Evolutionary conservation across 495 filamentous ascomycete species (phyloP), one percentile per base, ranked within the genome.

Genomic region (Aspergillus panamensis): DNA sequence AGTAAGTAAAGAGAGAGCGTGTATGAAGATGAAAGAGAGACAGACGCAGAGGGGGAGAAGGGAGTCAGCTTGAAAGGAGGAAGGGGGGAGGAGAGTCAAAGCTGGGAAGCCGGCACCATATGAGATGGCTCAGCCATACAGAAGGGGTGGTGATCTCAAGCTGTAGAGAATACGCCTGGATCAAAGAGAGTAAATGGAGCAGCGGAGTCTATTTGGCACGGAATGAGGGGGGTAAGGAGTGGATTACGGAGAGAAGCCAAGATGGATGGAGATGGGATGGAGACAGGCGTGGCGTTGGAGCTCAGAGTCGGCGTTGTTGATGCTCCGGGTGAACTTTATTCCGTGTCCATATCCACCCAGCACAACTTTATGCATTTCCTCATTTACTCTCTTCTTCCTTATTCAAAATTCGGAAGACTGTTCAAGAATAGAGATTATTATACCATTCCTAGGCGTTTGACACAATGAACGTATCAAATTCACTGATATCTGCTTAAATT

Each of bases 121-220:
- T 21, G 55, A 48, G 60, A 58, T 47, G 52, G 63, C 49, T 60
- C 55, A 53, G 58, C 63, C 63, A 66, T 62, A 48, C n/a, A 48
- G 42, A 42, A 45, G 50, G 20, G 21, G 40, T 45, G 25, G 16
- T 29, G 47, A 8, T 45, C 16, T 9, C 12, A 10, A 29, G 42
- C n/a, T 49, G 6, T 31, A 30, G 47, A 7, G 47, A 12, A 19
- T 3, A 31, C 10, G 25, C 47, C 25, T 49, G 47, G 25, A 49
- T 21, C 25, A 13, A 13, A 31, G 12, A 31, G 13, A 30, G 3
- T 39, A 39, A 39, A n/a, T 13, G 35, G 0, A n/a, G 14, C 2
- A 39, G 8, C 35, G 10, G 35, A 39, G 35, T 13, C 35, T 8
- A 39, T 10, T 10, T 13, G 14, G 8, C 14, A 39, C 10, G 14